phyloP scores from a whole-genome alignment of 345 rosid genomes.

The Adansonia digitata region DNA sequence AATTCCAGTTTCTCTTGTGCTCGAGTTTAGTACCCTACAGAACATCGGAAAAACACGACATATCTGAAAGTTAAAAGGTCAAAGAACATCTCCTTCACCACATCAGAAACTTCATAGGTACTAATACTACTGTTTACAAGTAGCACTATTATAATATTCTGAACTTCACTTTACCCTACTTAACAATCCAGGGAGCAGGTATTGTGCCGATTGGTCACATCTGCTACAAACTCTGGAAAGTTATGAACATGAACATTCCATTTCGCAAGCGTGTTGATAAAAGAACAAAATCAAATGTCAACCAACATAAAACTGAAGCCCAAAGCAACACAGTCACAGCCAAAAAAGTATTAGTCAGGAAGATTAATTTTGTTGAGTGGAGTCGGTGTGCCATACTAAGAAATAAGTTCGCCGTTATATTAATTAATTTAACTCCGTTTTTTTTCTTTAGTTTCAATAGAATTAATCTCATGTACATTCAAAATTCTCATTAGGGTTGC shows the following conservation, averaged over 20 bases:
- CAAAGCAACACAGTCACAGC: not conserved
- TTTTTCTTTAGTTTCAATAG: too few species aligned
- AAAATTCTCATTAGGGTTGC: too few species aligned
- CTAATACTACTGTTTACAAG: not conserved
- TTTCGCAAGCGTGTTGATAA: not conserved
- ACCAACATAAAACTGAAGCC: not conserved
- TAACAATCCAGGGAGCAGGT: not conserved
- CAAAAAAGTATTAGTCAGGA: too few species aligned
- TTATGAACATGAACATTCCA: not conserved
- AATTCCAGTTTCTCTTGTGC: not conserved
- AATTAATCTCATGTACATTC: too few species aligned
- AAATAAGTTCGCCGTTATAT: too few species aligned
- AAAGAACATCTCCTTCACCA: not conserved
- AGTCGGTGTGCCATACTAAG: too few species aligned
- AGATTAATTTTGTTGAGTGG: too few species aligned
- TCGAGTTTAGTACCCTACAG: not conserved
- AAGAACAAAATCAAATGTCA: not conserved
- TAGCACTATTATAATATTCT: not conserved
- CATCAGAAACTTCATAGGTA: not conserved
- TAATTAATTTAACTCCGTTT: too few species aligned
- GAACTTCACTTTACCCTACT: not conserved
- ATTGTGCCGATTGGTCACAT: not conserved
- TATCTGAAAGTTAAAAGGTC: not conserved
- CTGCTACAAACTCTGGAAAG: not conserved
- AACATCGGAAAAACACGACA: not conserved